Conservation (phyloP, 169 alveolate species). For the Plasmodium sp. region DNA sequence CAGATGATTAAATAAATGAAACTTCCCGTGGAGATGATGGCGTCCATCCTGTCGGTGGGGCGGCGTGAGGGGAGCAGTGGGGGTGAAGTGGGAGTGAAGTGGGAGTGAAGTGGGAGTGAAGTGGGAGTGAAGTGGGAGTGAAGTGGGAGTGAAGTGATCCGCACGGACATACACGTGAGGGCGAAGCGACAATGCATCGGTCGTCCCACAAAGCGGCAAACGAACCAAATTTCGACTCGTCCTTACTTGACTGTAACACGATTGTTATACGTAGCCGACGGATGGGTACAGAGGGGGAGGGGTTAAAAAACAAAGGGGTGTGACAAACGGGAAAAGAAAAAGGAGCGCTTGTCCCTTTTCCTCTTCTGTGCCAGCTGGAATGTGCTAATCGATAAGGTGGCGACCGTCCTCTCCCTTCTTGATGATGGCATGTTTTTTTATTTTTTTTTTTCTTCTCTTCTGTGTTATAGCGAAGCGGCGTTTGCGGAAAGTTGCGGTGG, state of each 20-base stretch:
- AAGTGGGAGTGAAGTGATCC: not conserved
- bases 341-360: not conserved
- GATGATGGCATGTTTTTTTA: not conserved
- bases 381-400: not conserved
- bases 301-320: not conserved
- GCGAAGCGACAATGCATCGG: not conserved
- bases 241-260: not conserved
- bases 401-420: not conserved
- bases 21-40: constrained; percentile 25
- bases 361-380: not conserved
- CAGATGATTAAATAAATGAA: constrained; percentile 26
- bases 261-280: not conserved
- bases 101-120: too few relatives aligned
- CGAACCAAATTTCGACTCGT: not conserved
- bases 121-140: not conserved
- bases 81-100: not conserved
- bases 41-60: constrained; percentile 17
- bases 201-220: not conserved
- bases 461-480: not conserved
- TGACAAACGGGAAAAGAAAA: not conserved
- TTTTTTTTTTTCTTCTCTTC: not conserved
- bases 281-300: not conserved
- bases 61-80: too few relatives aligned
- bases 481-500: not conserved
- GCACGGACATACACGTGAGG: not conserved